A percentile compares a stretch with the other conserved stretches of the same genome.
Conservation (phyloP, 169 alveolate genomes). For the Theileria annulata region DNA sequence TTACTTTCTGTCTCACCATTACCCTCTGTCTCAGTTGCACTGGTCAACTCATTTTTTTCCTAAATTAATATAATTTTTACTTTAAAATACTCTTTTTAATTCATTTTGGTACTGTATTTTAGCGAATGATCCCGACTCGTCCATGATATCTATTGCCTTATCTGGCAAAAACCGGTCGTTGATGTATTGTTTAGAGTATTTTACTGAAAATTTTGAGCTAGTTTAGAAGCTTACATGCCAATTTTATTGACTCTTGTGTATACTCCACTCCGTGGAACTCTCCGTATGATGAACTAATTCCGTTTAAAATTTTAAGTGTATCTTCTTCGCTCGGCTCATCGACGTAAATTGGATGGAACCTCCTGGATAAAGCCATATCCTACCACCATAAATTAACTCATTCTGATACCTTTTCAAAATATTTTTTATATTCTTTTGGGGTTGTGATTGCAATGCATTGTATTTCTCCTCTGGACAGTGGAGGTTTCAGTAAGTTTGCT, state of each 20-base stretch:
- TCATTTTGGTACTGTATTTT: conserved; percentile 67
- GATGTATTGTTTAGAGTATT: conserved; percentile 69
- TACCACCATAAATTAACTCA: conserved; percentile 13
- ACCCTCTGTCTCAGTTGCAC: background rate
- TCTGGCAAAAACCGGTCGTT: conserved; percentile 80
- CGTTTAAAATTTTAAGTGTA: conserved; percentile 75
- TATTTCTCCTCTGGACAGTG: conserved; percentile 85
- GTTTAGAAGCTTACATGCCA: conserved; percentile 29
- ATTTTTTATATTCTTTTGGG: conserved; percentile 72
- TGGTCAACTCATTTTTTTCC: background rate
- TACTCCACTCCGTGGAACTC: conserved; percentile 81
- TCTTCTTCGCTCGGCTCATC: conserved; percentile 77
- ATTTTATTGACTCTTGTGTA: conserved; percentile 65
- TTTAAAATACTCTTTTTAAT: conserved; percentile 5
- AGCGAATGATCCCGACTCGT: conserved; percentile 85
- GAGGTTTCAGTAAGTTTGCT: conserved; percentile 86
- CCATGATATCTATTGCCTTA: conserved; percentile 83
- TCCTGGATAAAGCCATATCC: conserved; percentile 86
- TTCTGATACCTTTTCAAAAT: conserved; percentile 62
- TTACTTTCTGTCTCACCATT: background rate
- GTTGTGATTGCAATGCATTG: conserved; percentile 81
- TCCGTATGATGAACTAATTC: conserved; percentile 78
- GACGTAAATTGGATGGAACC: conserved; percentile 84
- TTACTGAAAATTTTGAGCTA: conserved; percentile 11
- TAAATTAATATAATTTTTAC: background rate